Evolutionary conservation across 2,329 filamentous ascomycete genomes (phyloP).

Genomic region (Trichophyton simii): DNA sequence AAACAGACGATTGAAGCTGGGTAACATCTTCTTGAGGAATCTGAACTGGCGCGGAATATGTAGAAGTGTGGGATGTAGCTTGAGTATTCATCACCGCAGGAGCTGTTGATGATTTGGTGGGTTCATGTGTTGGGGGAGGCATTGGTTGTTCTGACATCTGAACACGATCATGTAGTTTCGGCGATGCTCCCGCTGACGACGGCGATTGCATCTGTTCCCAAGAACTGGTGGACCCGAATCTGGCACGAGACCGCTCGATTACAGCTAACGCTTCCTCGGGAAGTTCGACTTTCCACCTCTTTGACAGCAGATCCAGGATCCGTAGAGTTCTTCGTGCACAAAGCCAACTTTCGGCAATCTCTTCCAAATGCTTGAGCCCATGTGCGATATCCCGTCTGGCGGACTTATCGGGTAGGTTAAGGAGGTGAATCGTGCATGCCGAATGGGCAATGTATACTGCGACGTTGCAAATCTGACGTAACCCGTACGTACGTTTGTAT

Average conservation of each 20-base stretch:
- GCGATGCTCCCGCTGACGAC: slow-evolving; percentile 10
- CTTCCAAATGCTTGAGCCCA: slow-evolving; percentile 80
- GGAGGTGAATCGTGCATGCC: slow-evolving; percentile 83
- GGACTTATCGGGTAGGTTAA: slow-evolving; percentile 87
- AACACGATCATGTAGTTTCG: slow-evolving; percentile 1
- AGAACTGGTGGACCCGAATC: slow-evolving; percentile 57
- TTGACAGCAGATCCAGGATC: slow-evolving; percentile 70
- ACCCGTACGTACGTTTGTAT: slow-evolving; percentile 82
- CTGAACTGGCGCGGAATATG: not conserved
- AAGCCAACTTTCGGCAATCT: slow-evolving; percentile 90
- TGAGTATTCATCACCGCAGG: not conserved
- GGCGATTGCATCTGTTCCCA: slow-evolving; percentile 50
- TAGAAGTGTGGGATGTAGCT: not conserved
- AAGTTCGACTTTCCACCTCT: slow-evolving; percentile 80
- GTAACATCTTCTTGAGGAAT: not conserved
- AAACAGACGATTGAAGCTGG: not conserved
- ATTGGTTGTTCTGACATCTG: not conserved
- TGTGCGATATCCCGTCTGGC: slow-evolving; percentile 81
- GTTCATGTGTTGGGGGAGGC: not conserved
- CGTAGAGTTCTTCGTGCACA: slow-evolving; percentile 73
- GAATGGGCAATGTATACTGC: slow-evolving; percentile 92
- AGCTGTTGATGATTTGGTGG: not conserved
- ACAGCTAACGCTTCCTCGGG: slow-evolving; percentile 70
- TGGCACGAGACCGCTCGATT: slow-evolving; percentile 64
- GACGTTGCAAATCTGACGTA: slow-evolving; percentile 91